Base-by-base conservation (phyloP, 192 early-diverging fungal species). In the Rhizoclosmatium sp. region DNA sequence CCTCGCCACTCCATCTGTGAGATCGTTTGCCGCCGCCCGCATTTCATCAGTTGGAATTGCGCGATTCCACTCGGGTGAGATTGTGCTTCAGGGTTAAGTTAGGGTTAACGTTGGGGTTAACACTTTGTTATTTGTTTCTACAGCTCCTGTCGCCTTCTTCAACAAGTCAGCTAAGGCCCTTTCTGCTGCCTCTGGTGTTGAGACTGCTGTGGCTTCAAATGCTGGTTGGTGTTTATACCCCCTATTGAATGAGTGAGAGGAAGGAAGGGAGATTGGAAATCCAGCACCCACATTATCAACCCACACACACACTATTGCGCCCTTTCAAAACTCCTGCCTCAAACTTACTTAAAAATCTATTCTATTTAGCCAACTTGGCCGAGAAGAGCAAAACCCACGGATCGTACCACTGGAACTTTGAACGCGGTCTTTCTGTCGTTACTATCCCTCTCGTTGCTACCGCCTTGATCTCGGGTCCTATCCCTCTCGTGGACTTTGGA, bases 401-500 rank as follows among this genome's bases (percentile, higher is more conserved):
- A 31, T 95, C 95, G 56, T 94, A 96, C 84, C 98, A 98, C 89
- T 99, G 98, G 98, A 91, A 93, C 89, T 88, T 93, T 81, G 98
- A 99, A 82, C 96, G 98, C 59, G 90, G 89, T n/a, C 81, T 96
- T 23, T 90, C 92, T 58, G 39, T 94, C 49, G 89, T 92, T 31
- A 79, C 93, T 70, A 79, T 95, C 39, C 96, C 96, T 31, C 81
- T 97, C 40, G 81, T 96, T 58, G 91, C 85, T 16, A 90, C 92
- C n/a, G 93, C 95, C 48, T 85, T 94, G 54, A 78, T 92, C 71
- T 85, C 89, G 47, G 97, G 97, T n/a, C 89, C 95, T 59, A 86
- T 92, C 79, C 93, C 96, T 5, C 88, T 94, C 74, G 94, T 95
- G 82, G 97, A 99, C 80, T 89, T 96, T 83, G 87, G 90, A 47